These are phyloP conservation scores for Alternaria sp. DNA, from an alignment of 2,329 filamentous ascomycete genomes.

Conservation along the genomic window DNA sequence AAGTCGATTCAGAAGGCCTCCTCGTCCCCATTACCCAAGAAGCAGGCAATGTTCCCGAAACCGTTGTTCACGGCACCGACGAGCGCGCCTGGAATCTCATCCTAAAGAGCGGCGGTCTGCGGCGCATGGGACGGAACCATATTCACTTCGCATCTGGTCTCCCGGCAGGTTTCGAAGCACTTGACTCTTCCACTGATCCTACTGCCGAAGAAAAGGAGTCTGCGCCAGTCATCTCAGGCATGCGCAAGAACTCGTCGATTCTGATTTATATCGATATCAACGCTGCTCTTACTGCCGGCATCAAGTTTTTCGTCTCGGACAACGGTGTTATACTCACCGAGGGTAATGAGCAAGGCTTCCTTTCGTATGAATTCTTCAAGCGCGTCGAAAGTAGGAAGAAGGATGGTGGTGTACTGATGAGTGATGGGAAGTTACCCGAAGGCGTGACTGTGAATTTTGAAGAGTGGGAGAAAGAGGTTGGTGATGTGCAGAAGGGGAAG, in stretches of 20 bases:
- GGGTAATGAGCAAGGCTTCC: constrained; percentile 56
- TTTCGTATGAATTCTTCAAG: constrained; percentile 66
- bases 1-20: constrained; percentile 73
- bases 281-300: constrained; percentile 66
- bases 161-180: constrained; percentile 56
- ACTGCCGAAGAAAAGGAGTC: constrained; percentile 35
- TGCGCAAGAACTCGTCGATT: constrained; percentile 69
- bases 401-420: constrained; percentile 72
- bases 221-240: constrained; percentile 75
- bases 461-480: constrained; percentile 46
- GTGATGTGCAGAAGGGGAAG: constrained; percentile 27
- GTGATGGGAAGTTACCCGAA: constrained; percentile 67
- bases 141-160: constrained; percentile 87
- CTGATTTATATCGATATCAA: constrained; percentile 79
- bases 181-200: constrained; percentile 23
- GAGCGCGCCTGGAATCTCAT: constrained; percentile 81
- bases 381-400: constrained; percentile 70
- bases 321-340: constrained; percentile 58
- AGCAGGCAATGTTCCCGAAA: constrained; percentile 65
- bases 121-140: constrained; percentile 83
- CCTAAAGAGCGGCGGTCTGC: constrained; percentile 76
- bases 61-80: constrained; percentile 88
- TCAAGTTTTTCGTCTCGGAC: constrained; percentile 75
- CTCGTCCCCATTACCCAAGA: constrained; percentile 70
- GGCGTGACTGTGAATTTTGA: constrained; percentile 50